Conservation (phyloP, 73 alveolate species). For the Symbiodinium pilosum region DNA sequence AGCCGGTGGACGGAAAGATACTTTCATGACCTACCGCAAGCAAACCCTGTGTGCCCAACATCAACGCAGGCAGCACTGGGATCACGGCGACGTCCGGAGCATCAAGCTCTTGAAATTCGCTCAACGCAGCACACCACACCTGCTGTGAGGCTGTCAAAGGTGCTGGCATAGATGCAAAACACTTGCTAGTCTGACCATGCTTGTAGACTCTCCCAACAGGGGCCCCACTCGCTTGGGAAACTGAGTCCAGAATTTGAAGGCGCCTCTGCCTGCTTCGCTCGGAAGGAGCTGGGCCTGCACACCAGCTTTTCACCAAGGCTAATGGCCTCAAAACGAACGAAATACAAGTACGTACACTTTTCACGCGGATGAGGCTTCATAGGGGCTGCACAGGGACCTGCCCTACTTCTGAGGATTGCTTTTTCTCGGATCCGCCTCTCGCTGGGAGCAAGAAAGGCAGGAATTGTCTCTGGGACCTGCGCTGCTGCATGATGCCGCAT, state of each 20-base stretch:
- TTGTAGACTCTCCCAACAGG: too few relatives aligned
- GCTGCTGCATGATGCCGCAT: too few relatives aligned
- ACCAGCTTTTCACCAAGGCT: too few relatives aligned
- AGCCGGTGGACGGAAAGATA: slow-evolving; percentile 28
- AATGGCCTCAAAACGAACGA: too few relatives aligned
- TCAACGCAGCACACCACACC: slow-evolving; percentile 56
- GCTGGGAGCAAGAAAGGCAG: slow-evolving; percentile 7
- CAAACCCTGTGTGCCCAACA: neutral
- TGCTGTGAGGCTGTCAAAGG: neutral
- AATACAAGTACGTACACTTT: too few relatives aligned
- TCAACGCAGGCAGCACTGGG: neutral
- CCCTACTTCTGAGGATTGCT: too few relatives aligned
- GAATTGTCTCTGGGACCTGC: slow-evolving; percentile 46
- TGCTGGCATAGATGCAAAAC: neutral
- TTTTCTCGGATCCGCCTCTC: slow-evolving; percentile 15
- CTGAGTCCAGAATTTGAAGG: too few relatives aligned
- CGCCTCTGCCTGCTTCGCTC: slow-evolving; percentile 75
- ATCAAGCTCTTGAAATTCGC: slow-evolving; percentile 78
- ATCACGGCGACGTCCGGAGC: slow-evolving; percentile 7
- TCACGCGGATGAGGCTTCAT: too few relatives aligned
- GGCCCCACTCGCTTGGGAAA: too few relatives aligned
- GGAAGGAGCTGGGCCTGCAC: slow-evolving; percentile 81
- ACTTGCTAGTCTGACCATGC: neutral
- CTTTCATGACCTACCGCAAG: slow-evolving; percentile 20
- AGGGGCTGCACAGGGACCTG: too few relatives aligned